Percentiles rank a stretch among this genome's conserved stretches.
phyloP scores from a whole-genome alignment of 2,329 filamentous ascomycete genomes.

The Zymoseptoria brevis region DNA sequence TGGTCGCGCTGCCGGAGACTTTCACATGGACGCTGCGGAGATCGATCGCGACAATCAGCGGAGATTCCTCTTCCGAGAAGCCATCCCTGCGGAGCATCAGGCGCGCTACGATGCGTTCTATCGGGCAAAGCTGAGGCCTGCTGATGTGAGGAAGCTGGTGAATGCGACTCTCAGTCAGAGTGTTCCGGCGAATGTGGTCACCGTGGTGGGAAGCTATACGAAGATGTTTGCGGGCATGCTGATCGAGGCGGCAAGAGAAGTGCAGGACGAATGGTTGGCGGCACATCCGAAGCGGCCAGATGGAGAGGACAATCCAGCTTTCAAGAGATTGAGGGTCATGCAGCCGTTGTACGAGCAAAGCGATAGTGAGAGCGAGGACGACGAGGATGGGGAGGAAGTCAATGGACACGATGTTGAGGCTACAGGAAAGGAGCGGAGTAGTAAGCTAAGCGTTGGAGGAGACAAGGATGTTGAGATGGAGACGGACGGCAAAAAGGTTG shows the following conservation, averaged over 20 bases:
- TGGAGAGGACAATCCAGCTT: slow-evolving; percentile 42
- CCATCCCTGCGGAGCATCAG: slow-evolving; percentile 58
- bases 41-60: slow-evolving; percentile 18
- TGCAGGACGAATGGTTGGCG: slow-evolving; percentile 64
- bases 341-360: slow-evolving; percentile 3
- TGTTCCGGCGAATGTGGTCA: slow-evolving; percentile 63
- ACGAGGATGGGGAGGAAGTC: slow-evolving; percentile 25
- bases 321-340: slow-evolving; percentile 19
- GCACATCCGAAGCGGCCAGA: slow-evolving; percentile 44
- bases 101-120: slow-evolving; percentile 64
- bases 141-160: slow-evolving; percentile 64
- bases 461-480: slow-evolving; percentile 1
- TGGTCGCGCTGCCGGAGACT: slow-evolving; percentile 42
- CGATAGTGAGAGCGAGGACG: slow-evolving; percentile 23
- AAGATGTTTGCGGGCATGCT: slow-evolving; percentile 72
- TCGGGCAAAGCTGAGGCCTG: slow-evolving; percentile 58
- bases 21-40: slow-evolving; percentile 14
- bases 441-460: slow-evolving; percentile 4
- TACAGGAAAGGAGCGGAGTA: not conserved
- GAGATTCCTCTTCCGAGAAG: slow-evolving; percentile 20
- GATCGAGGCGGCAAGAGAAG: slow-evolving; percentile 61
- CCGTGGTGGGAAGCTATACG: slow-evolving; percentile 66
- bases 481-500: not conserved
- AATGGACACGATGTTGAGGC: slow-evolving; percentile 3
- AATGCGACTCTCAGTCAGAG: slow-evolving; percentile 76